phyloP scores from a whole-genome alignment of 768 basidiomycete species.

The Boletus edulis region DNA sequence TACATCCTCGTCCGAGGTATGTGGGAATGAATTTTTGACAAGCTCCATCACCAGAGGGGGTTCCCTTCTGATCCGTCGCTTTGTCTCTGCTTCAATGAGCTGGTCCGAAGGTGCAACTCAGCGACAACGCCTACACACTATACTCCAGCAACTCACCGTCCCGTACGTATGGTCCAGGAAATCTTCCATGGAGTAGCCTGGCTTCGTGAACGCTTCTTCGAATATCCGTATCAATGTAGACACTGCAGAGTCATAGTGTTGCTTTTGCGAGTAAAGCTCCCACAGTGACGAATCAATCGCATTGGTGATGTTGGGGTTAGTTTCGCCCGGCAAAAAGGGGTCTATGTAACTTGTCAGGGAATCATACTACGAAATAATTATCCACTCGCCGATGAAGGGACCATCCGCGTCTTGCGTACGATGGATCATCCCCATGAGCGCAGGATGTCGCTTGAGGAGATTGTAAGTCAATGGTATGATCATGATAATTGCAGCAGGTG shows the following conservation, averaged over 20 bases:
- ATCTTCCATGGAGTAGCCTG: constrained; percentile 86
- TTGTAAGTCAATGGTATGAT: constrained; percentile 94
- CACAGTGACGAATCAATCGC: constrained; percentile 89
- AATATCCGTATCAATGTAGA: constrained; percentile 87
- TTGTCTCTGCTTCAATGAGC: constrained; percentile 85
- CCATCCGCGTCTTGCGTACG: constrained; percentile 41
- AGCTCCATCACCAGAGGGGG: constrained; percentile 54
- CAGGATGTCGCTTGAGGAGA: constrained; percentile 86
- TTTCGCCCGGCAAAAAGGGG: constrained; percentile 64
- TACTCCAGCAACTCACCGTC: constrained; percentile 50
- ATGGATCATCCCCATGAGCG: constrained; percentile 93
- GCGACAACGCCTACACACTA: background rate
- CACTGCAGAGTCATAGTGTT: constrained; percentile 86
- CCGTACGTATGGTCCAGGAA: constrained; percentile 93
- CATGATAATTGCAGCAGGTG: constrained; percentile 89
- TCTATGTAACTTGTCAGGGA: constrained; percentile 40
- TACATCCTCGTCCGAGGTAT: constrained; percentile 25
- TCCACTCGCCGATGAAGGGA: constrained; percentile 34
- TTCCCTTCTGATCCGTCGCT: constrained; percentile 77
- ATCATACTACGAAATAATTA: background rate
- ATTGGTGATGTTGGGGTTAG: constrained; percentile 70
- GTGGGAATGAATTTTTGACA: constrained; percentile 27
- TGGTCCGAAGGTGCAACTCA: constrained; percentile 30
- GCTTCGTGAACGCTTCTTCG: constrained; percentile 92
- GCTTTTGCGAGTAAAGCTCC: constrained; percentile 79